Evolutionary conservation across 495 filamentous ascomycete genomes (phyloP).

Genomic region (Aspergillus sclerotioniger): DNA sequence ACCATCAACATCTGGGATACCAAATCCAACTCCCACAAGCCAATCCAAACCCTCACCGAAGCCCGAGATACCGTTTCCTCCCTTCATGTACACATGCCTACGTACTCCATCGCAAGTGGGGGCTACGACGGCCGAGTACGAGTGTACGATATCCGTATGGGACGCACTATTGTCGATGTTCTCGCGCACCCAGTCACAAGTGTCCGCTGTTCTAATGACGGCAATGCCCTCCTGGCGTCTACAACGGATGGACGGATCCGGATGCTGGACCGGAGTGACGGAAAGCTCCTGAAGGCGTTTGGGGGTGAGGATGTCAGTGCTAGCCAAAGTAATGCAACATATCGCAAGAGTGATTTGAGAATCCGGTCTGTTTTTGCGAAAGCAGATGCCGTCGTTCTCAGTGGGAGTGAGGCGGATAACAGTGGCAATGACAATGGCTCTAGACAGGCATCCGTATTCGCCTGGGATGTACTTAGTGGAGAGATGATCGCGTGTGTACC

Average conservation of each 20-base stretch:
- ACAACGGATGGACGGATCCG: constrained; percentile 73
- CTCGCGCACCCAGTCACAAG: constrained; percentile 59
- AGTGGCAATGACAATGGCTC: constrained; percentile 32
- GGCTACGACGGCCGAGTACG: constrained; percentile 86
- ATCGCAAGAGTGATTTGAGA: constrained; percentile 67
- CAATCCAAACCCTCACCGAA: constrained; percentile 75
- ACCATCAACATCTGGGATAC: constrained; percentile 86
- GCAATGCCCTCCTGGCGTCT: constrained; percentile 70
- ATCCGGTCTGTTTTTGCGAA: constrained; percentile 70
- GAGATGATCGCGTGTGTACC: constrained; percentile 59
- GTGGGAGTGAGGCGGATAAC: constrained; percentile 68
- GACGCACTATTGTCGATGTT: constrained; percentile 69
- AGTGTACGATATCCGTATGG: constrained; percentile 85
- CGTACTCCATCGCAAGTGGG: constrained; percentile 52
- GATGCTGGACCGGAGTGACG: constrained; percentile 76
- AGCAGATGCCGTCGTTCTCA: constrained; percentile 73
- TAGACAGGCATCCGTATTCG: constrained; percentile 64
- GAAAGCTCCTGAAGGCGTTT: constrained; percentile 72
- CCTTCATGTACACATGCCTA: constrained; percentile 49
- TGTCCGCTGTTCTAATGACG: constrained; percentile 65
- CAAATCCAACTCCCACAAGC: constrained; percentile 57
- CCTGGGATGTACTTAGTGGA: constrained; percentile 86
- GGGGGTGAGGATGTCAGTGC: constrained; percentile 39
- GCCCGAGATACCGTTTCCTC: constrained; percentile 72
- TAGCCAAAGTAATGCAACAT: constrained; percentile 17